phyloP scores from a whole-genome alignment of 768 basidiomycete species.

The Agrocybe praecox region DNA sequence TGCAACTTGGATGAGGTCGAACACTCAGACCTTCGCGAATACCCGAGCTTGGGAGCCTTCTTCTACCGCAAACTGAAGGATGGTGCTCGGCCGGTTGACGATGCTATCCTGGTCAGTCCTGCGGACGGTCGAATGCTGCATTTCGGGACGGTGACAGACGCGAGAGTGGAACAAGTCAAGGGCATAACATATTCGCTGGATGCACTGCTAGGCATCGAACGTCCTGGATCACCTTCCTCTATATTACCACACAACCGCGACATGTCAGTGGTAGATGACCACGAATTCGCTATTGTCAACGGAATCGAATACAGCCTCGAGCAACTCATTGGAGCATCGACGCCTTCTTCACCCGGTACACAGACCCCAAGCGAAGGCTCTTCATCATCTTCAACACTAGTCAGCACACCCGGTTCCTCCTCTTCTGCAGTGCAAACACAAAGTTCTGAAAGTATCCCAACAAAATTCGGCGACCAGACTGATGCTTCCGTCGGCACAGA shows the following conservation, averaged over 20 bases:
- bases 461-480: slow-evolving; percentile 66
- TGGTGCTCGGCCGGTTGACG: slow-evolving; percentile 80
- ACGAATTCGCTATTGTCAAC: slow-evolving; percentile 94
- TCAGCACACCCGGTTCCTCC: slow-evolving; percentile 2
- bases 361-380: slow-evolving; percentile 34
- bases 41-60: slow-evolving; percentile 90
- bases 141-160: slow-evolving; percentile 80
- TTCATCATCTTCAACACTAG: slow-evolving; percentile 1
- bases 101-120: slow-evolving; percentile 83
- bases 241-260: slow-evolving; percentile 46
- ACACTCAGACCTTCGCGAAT: slow-evolving; percentile 71
- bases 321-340: slow-evolving; percentile 75
- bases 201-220: slow-evolving; percentile 83
- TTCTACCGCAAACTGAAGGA: slow-evolving; percentile 89
- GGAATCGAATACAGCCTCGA: slow-evolving; percentile 96
- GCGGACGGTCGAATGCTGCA: slow-evolving; percentile 94
- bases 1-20: slow-evolving; percentile 95
- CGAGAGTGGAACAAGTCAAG: slow-evolving; percentile 94
- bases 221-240: slow-evolving; percentile 46
- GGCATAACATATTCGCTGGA: slow-evolving; percentile 97
- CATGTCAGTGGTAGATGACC: slow-evolving; percentile 74
- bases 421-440: slow-evolving; percentile 2
- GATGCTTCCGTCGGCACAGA: slow-evolving; percentile 78
- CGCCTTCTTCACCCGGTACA: slow-evolving; percentile 41
- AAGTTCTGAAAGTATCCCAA: slow-evolving; percentile 27